A percentile compares a stretch with the other conserved stretches of the same genome.
phyloP scores from a whole-genome alignment of 78 protist species.

The Planoprotostelium fungivorum region DNA sequence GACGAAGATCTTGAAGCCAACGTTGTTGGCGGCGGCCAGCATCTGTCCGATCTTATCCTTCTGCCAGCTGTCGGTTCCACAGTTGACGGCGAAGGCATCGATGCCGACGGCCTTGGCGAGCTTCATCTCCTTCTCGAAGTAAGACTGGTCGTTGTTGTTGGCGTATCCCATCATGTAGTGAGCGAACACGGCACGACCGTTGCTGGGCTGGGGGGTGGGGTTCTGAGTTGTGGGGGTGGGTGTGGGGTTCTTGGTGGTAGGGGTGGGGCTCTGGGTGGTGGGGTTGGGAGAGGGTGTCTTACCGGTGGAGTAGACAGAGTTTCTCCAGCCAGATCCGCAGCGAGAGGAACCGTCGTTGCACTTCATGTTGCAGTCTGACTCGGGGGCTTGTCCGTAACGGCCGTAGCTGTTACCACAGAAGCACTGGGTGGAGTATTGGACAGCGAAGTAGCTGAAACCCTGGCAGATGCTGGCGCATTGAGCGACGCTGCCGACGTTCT shows the following conservation, averaged over 20 bases:
- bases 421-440: no score
- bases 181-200: background rate
- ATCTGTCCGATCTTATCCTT: background rate
- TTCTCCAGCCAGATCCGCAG: no score
- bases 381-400: no score
- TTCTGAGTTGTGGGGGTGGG: no score
- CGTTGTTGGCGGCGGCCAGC: background rate
- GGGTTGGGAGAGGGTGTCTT: no score
- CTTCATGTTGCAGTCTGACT: no score
- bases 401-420: no score
- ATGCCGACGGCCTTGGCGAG: background rate
- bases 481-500: background rate
- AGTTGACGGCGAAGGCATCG: background rate
- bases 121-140: background rate
- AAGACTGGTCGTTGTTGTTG: background rate
- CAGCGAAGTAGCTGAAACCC: background rate
- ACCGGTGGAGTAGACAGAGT: no score
- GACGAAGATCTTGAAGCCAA: background rate
- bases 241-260: no score
- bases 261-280: no score
- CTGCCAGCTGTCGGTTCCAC: background rate
- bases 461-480: background rate
- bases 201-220: no score
- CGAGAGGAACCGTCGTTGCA: no score
- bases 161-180: background rate